Evolutionary conservation across 495 filamentous ascomycete species (phyloP), one percentile per base, ranked within the genome.

Genomic region (Pyrenula aspistea): DNA sequence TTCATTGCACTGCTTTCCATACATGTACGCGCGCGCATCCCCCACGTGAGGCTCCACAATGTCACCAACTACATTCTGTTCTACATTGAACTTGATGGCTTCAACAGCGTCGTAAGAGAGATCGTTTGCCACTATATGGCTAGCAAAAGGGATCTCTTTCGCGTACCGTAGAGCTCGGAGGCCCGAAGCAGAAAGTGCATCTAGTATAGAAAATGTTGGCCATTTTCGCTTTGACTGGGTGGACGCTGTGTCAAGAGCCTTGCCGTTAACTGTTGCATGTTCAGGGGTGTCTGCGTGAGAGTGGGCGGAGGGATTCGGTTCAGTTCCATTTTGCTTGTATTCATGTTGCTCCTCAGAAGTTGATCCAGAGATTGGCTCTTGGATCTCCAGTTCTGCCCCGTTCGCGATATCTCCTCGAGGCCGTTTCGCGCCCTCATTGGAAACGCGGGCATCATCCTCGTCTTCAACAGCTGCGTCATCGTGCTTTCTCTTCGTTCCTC

Each of bases 131-230:
- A 89, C 92, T 36, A 96, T 77, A 10, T 79, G 80, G 4, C 90
- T 93, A 20, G 82, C 77, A 55, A 86, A 84, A 0, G 93, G 88
- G 25, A 99, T 81, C 68, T 99, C 93, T 31, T 88, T 83, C 24
- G 88, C 87, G 71, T 97, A 97, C 51, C 93, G 87, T 31, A 98
- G 71, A 21, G 93, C 93, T 55, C 93, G 87, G 15, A 98, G 79
- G 12, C 94, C 93, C 22, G 92, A 95, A 12, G 93, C 93, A 11
- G 94, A 97, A 23, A 98, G 79, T 2, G 93, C 93, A 69, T 98
- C 93, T 19, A 98, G 83, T 48, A 98, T 92, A 2, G 80, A 85
- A 62, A 96, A 93, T 42, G 63, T 57, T 12, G 58, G 51, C 50
- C 23, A 49, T 50, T 64, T 69, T 55, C 19, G 48, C 25, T 51